Evolutionary conservation across 441 rosid genomes (phyloP).

Genomic region (Gossypium armourianum): DNA sequence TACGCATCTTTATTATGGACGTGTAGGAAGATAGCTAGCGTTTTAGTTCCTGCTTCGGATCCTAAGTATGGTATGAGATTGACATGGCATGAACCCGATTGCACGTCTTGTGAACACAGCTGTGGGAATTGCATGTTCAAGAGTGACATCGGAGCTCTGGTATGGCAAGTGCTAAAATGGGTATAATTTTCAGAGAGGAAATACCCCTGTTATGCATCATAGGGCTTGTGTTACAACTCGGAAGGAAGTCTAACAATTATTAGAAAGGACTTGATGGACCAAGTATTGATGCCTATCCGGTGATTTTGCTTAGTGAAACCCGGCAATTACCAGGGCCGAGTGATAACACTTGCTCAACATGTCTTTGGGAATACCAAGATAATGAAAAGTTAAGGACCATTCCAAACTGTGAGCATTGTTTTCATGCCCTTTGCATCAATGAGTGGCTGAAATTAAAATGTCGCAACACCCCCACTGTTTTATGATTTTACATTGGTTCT

Average conservation of each 20-base stretch:
- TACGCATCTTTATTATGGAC: neutral
- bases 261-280: conserved; percentile 32
- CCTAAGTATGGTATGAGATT: neutral
- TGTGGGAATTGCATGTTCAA: conserved; percentile 4
- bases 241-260: conserved; percentile 10
- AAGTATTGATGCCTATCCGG: conserved; percentile 39
- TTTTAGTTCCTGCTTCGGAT: neutral
- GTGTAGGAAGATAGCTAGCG: neutral
- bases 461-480: conserved; percentile 38
- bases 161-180: conserved; percentile 26
- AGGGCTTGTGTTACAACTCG: conserved; percentile 23
- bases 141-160: conserved; percentile 9
- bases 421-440: conserved; percentile 33
- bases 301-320: conserved; percentile 32
- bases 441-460: conserved; percentile 52
- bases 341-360: conserved; percentile 41
- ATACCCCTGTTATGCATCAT: conserved; percentile 30
- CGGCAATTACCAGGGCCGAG: conserved; percentile 30
- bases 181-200: conserved; percentile 27
- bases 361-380: conserved; percentile 41
- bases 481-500: neutral
- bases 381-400: conserved; percentile 37
- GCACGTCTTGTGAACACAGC: neutral
- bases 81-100: neutral
- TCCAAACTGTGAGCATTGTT: conserved; percentile 35